Conservation (phyloP, 2,329 filamentous ascomycete species). For the Colletotrichum sp. region DNA sequence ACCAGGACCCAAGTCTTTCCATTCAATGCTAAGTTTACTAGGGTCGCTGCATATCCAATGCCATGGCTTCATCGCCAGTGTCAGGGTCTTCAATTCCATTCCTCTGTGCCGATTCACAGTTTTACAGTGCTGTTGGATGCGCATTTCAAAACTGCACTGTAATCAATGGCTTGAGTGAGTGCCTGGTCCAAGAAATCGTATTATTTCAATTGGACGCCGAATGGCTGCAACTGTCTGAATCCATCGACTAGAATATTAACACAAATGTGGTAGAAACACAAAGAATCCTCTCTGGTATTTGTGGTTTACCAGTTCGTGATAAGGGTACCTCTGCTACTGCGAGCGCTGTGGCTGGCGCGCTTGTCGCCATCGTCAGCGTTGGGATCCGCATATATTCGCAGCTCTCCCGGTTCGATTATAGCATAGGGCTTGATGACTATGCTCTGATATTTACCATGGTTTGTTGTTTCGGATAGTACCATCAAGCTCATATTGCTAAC, state of each 20-base stretch:
- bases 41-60: background rate
- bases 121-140: background rate
- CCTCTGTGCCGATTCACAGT: background rate
- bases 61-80: background rate
- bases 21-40: background rate
- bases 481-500: background rate
- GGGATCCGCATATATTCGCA: background rate
- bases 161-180: background rate
- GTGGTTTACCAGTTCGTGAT: background rate
- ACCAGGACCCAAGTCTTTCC: background rate
- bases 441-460: slow-evolving; percentile 4
- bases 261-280: background rate
- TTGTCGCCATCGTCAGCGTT: background rate
- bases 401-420: background rate
- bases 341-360: background rate
- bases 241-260: background rate
- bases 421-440: background rate
- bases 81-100: background rate
- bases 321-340: background rate
- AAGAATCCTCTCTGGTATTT: background rate
- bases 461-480: background rate
- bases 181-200: background rate
- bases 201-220: background rate
- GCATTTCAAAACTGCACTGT: background rate
- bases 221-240: background rate